These are phyloP conservation scores for Epicoccum sorghinum DNA, from an alignment of 2,329 filamentous ascomycete genomes.

Conservation along the genomic window DNA sequence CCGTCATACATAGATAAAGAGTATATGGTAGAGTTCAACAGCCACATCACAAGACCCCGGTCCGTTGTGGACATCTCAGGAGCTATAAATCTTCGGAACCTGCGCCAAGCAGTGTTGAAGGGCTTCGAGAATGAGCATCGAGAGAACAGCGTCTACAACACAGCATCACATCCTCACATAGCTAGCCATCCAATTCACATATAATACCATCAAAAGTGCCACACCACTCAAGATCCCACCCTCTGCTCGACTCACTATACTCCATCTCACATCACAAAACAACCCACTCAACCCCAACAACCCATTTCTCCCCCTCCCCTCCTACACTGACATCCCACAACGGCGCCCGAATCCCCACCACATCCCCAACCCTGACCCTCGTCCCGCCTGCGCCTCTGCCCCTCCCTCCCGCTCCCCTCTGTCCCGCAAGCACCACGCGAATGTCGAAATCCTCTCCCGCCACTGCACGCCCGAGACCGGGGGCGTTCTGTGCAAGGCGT, in stretches of 20 bases:
- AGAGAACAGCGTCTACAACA: too few relatives aligned
- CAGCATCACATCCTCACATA: too few relatives aligned
- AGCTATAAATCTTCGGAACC: too few relatives aligned
- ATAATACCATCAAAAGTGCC: not conserved
- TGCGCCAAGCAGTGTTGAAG: too few relatives aligned
- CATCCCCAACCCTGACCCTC: constrained; percentile 28
- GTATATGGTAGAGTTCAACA: too few relatives aligned
- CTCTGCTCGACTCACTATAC: too few relatives aligned
- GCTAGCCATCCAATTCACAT: not conserved
- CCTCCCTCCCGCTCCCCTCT: constrained; percentile 27
- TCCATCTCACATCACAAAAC: constrained; percentile 23
- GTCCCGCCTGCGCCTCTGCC: constrained; percentile 14
- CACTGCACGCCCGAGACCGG: too few relatives aligned
- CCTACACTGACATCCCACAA: constrained; percentile 50
- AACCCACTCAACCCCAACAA: constrained; percentile 53
- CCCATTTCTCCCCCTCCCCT: constrained; percentile 41
- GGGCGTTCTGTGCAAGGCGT: not conserved
- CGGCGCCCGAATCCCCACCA: constrained; percentile 49
- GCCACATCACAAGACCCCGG: too few relatives aligned
- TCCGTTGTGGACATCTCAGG: too few relatives aligned
- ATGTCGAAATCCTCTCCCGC: not conserved
- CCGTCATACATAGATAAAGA: too few relatives aligned
- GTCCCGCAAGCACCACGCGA: constrained; percentile 38
- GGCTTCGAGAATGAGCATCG: too few relatives aligned
- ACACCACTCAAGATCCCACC: too few relatives aligned